phyloP scores from a whole-genome alignment of 192 early-diverging fungal genomes.

The Gryganskiella cystojenkinii region DNA sequence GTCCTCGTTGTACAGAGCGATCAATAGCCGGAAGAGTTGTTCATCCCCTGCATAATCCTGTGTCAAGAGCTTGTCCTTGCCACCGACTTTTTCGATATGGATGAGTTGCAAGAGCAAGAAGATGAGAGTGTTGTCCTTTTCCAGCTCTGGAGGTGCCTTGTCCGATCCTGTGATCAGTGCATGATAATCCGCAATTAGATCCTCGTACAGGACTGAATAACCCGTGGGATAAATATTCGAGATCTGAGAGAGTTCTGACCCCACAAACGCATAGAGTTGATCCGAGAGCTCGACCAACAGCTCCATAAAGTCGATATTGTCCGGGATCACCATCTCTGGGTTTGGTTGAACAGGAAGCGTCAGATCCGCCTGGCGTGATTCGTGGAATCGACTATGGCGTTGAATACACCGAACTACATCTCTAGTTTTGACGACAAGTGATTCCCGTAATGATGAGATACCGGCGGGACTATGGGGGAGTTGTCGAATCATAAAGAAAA shows the following conservation, averaged over 20 bases:
- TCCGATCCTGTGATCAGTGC: constrained; percentile 19
- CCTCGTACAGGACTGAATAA: constrained; percentile 39
- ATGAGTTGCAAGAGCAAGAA: constrained; percentile 79
- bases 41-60: constrained; percentile 77
- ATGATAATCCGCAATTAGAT: constrained; percentile 36
- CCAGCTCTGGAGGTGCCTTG: constrained; percentile 42
- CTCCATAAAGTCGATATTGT: constrained; percentile 77
- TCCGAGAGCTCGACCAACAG: constrained; percentile 80
- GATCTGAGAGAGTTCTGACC: constrained; percentile 56
- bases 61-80: constrained; percentile 61
- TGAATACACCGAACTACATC: constrained; percentile 67
- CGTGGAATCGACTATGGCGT: constrained; percentile 64
- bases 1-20: constrained; percentile 78
- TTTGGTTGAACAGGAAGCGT: constrained; percentile 11
- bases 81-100: constrained; percentile 72
- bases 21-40: constrained; percentile 74
- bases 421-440: constrained; percentile 59
- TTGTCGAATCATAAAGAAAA: constrained; percentile 60
- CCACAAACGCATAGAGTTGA: constrained; percentile 79
- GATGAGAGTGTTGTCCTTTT: constrained; percentile 79
- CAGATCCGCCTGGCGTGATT: constrained; percentile 44
- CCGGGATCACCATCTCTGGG: constrained; percentile 69
- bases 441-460: constrained; percentile 58
- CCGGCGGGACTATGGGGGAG: constrained; percentile 53
- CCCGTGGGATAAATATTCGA: constrained; percentile 45